Evolutionary conservation across 768 basidiomycete genomes (phyloP).

Genomic region (Lentinula sp.): DNA sequence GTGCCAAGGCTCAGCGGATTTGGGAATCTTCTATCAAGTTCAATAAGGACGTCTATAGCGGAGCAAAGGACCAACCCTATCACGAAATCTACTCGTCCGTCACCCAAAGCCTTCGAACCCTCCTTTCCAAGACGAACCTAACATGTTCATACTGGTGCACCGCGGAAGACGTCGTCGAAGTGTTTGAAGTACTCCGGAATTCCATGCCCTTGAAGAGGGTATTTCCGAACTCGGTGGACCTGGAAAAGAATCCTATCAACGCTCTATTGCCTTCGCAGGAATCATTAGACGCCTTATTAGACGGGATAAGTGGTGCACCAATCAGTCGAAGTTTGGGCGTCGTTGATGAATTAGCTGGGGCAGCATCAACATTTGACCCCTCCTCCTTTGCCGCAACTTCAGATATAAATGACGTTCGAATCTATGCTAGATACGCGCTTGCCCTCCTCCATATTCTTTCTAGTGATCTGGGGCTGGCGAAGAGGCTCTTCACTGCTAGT

Average conservation of each 20-base stretch:
- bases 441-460: slow-evolving; percentile 52
- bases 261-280: slow-evolving; percentile 26
- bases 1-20: not conserved
- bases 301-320: slow-evolving; percentile 25
- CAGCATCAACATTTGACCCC: slow-evolving; percentile 36
- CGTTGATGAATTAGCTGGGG: slow-evolving; percentile 38
- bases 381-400: slow-evolving; percentile 11
- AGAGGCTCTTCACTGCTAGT: slow-evolving; percentile 14
- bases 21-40: not conserved
- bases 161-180: not conserved
- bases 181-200: not conserved
- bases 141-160: not conserved
- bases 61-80: not conserved
- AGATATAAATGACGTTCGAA: slow-evolving; percentile 34
- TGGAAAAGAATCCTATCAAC: not conserved
- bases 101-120: not conserved
- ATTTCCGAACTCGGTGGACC: not conserved
- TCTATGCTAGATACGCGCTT: slow-evolving; percentile 60
- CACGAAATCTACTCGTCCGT: not conserved
- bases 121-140: not conserved
- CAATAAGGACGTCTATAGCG: not conserved
- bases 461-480: slow-evolving; percentile 56
- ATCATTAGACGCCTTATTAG: slow-evolving; percentile 28
- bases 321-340: slow-evolving; percentile 39
- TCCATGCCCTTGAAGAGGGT: not conserved